phyloP scores from a whole-genome alignment of 148 eudicot genomes.

The Camellia granthamiana region DNA sequence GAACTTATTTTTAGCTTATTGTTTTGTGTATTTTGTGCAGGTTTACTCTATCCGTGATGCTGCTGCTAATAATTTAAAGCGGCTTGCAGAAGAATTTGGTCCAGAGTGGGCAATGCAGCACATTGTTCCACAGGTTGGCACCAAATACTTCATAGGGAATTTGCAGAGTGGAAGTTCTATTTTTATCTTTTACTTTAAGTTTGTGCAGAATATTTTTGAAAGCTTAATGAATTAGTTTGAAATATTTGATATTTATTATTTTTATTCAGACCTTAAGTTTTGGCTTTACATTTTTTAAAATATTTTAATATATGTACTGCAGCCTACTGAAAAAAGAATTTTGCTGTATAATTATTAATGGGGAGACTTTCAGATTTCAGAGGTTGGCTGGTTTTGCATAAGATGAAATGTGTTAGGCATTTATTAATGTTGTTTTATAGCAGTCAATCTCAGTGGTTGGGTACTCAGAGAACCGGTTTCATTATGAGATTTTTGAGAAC shows the following conservation, averaged over 20 bases:
- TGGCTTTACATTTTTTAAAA: too few relatives aligned
- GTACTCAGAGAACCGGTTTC: background rate
- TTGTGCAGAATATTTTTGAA: background rate
- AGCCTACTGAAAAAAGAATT: background rate
- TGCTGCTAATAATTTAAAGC: slow-evolving; percentile 94
- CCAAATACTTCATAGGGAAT: slow-evolving; percentile 1
- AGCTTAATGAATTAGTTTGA: too few relatives aligned
- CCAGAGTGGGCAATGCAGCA: slow-evolving; percentile 99
- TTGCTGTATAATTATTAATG: too few relatives aligned
- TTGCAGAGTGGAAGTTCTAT: background rate
- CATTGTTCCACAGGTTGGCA: slow-evolving; percentile 86
- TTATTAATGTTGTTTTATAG: background rate
- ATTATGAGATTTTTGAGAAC: background rate
- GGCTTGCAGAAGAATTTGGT: slow-evolving; percentile 99
- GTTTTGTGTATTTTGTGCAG: slow-evolving; percentile 35
- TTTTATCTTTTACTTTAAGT: background rate
- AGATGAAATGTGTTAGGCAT: background rate
- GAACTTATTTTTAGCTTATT: background rate
- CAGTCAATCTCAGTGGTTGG: background rate
- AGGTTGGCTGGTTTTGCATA: slow-evolving; percentile 8
- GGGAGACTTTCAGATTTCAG: background rate
- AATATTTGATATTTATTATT: background rate
- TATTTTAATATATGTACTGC: background rate
- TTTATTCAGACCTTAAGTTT: background rate
- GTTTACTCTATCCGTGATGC: slow-evolving; percentile 98